Conservation (phyloP, 306 rosid species). For the Sesbania bispinosa region DNA sequence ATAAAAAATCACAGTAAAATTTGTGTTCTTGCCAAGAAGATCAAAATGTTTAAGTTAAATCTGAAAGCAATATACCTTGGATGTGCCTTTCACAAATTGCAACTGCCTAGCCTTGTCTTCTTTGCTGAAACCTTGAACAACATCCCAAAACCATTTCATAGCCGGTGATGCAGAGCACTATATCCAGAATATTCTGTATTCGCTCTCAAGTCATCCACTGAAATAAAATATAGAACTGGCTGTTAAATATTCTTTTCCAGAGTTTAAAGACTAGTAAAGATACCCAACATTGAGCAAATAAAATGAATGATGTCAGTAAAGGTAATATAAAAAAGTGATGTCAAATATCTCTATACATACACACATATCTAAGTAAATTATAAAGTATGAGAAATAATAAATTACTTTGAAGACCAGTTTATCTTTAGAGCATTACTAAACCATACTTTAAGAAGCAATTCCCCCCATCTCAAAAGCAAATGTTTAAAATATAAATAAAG, state of each 20-base stretch:
- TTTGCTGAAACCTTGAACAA: conserved; percentile 80
- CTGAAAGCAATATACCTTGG: conserved; percentile 61
- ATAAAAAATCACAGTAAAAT: not conserved
- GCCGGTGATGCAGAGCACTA: conserved; percentile 74
- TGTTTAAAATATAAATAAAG: too few relatives aligned
- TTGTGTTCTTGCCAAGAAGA: not conserved
- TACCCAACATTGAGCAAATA: not conserved
- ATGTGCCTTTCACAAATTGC: conserved; percentile 98
- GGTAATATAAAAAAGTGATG: not conserved
- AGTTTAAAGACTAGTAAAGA: not conserved
- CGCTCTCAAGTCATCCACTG: conserved; percentile 98
- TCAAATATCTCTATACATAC: too few relatives aligned
- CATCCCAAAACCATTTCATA: conserved; percentile 98
- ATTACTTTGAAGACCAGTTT: too few relatives aligned
- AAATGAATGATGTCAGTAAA: not conserved
- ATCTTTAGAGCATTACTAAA: too few relatives aligned
- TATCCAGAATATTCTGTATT: conserved; percentile 97
- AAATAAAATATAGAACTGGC: conserved; percentile 24
- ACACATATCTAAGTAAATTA: too few relatives aligned
- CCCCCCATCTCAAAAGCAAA: too few relatives aligned
- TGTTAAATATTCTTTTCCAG: conserved; percentile 17
- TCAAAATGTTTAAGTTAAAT: not conserved
- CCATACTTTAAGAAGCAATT: too few relatives aligned
- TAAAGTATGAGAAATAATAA: too few relatives aligned
- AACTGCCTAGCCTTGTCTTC: conserved; percentile 97